Evolutionary conservation across 352 stramenopile genomes (phyloP).

Genomic region (Phytophthora syringae): DNA sequence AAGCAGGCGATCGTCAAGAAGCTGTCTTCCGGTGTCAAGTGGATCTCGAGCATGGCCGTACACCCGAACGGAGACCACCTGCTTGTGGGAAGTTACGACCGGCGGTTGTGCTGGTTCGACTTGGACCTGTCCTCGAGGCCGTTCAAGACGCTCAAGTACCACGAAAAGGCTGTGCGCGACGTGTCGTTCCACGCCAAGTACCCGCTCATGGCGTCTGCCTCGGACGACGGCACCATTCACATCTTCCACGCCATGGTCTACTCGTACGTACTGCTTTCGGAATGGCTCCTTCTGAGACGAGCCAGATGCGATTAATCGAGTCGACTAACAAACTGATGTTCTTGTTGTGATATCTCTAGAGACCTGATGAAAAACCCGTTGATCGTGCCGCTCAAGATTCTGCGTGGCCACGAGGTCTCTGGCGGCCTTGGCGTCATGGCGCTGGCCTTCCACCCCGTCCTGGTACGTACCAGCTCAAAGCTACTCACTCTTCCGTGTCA

Average conservation of each 20-base stretch:
- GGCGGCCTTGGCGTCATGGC: conserved; percentile 96
- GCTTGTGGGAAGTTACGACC: conserved; percentile 98
- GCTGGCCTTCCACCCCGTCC: conserved; percentile 97
- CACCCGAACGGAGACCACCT: conserved; percentile 99
- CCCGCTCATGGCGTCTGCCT: conserved; percentile 98
- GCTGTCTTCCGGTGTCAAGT: conserved; percentile 97
- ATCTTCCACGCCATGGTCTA: conserved; percentile 99
- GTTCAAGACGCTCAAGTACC: conserved; percentile 99
- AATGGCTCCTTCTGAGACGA: conserved; percentile 25
- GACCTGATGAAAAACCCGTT: conserved; percentile 99
- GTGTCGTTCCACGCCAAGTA: conserved; percentile 96
- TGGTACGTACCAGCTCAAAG: conserved; percentile 67
- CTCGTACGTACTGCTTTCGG: conserved; percentile 73
- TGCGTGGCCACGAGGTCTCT: conserved; percentile 94
- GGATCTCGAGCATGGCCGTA: conserved; percentile 98
- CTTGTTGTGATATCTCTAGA: conserved; percentile 42
- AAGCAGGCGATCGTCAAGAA: conserved; percentile 99
- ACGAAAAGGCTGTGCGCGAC: conserved; percentile 96
- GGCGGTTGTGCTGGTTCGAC: conserved; percentile 99
- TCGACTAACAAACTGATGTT: conserved; percentile 16
- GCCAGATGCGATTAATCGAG: conserved; percentile 1
- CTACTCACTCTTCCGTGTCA: no score
- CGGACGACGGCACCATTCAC: conserved; percentile 98
- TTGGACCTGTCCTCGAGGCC: conserved; percentile 97
- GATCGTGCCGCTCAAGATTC: conserved; percentile 99